Percentiles rank a stretch among this genome's conserved stretches.
Conservation (phyloP, 495 filamentous ascomycete genomes). For the Penicillium arizonense region DNA sequence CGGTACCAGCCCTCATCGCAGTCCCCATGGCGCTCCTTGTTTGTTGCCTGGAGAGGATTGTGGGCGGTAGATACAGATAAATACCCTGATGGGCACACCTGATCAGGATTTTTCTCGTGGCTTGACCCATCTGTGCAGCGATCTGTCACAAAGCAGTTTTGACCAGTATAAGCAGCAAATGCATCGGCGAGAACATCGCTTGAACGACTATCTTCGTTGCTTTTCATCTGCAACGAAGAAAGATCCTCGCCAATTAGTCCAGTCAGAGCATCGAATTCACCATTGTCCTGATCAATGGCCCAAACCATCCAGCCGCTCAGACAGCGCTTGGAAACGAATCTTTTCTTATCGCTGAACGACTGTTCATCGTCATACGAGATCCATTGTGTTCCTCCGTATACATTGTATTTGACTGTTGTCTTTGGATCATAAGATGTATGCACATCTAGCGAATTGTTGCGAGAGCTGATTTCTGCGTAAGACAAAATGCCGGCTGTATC, state of each 20-base stretch:
- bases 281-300: conserved; percentile 27
- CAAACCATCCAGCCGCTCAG: conserved; percentile 28
- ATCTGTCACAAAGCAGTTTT: not conserved
- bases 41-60: not conserved
- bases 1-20: conserved; percentile 25
- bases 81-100: not conserved
- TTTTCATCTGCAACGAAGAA: too few relatives aligned
- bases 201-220: too few relatives aligned
- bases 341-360: conserved; percentile 20
- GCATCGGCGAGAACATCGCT: too few relatives aligned
- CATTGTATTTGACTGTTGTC: not conserved
- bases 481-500: not conserved
- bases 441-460: not conserved
- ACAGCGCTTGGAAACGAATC: conserved; percentile 2
- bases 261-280: too few relatives aligned
- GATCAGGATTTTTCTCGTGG: not conserved
- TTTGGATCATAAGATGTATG: not conserved
- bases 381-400: conserved; percentile 34
- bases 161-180: not conserved
- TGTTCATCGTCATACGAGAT: conserved; percentile 40
- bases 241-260: too few relatives aligned
- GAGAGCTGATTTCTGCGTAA: not conserved
- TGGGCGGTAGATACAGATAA: not conserved
- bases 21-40: not conserved
- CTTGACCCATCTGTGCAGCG: not conserved